A percentile compares a stretch with the other conserved stretches of the same genome.
phyloP scores from a whole-genome alignment of 2,329 filamentous ascomycete species.

The Trichophyton verrucosum region DNA sequence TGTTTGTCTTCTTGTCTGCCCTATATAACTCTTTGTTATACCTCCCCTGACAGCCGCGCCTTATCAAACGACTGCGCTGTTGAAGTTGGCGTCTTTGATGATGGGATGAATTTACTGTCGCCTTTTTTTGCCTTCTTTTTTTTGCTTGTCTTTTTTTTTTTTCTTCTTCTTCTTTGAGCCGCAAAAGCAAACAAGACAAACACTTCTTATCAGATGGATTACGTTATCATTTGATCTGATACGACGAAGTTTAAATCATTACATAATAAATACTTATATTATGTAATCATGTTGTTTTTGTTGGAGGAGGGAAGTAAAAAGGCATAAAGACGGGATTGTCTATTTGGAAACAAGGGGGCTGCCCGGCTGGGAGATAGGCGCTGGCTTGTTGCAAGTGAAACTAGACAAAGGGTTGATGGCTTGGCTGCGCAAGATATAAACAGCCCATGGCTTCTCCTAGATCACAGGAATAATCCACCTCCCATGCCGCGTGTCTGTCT shows the following conservation, averaged over 20 bases:
- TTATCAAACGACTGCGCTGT: not conserved
- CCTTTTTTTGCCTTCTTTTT: not conserved
- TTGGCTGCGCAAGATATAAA: not conserved
- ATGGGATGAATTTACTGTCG: too few species aligned
- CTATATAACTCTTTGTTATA: not conserved
- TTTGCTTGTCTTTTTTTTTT: not conserved
- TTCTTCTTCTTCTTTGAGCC: not conserved
- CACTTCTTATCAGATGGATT: not conserved
- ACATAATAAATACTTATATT: too few species aligned
- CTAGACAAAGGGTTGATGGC: not conserved
- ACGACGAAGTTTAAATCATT: not conserved
- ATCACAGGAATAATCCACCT: too few species aligned
- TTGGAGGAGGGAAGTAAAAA: not conserved
- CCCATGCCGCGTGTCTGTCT: not conserved
- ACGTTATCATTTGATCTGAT: not conserved
- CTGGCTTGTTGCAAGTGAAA: not conserved
- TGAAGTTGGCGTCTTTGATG: not conserved
- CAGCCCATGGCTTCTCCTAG: not conserved
- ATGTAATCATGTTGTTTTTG: too few species aligned
- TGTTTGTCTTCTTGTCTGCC: not conserved
- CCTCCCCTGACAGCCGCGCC: not conserved
- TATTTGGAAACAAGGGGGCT: too few species aligned
- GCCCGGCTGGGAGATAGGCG: not conserved
- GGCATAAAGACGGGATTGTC: not conserved
- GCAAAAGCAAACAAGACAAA: conserved; percentile 3